Evolutionary conservation across 306 rosid species (phyloP).

Genomic region (Dryas alaskensis): DNA sequence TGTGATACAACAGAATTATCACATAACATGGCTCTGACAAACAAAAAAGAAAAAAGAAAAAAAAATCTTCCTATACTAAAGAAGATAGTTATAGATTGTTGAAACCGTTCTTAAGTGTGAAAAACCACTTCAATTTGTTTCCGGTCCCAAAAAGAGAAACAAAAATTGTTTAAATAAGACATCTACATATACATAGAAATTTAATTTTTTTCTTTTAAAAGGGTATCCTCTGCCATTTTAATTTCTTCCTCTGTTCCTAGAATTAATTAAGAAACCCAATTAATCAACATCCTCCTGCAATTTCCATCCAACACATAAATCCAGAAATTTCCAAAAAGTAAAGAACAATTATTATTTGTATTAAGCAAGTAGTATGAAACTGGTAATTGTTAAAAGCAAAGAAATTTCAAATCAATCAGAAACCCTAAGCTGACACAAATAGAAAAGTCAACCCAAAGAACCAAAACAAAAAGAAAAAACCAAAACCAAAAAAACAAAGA

Average conservation of each 20-base stretch:
- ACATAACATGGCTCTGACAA: not conserved
- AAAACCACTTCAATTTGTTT: not conserved
- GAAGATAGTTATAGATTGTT: too few species aligned
- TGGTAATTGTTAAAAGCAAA: not conserved
- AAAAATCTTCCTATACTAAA: not conserved
- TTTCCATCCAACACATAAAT: not conserved
- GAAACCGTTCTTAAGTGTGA: too few species aligned
- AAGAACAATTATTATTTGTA: not conserved
- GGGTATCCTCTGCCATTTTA: not conserved
- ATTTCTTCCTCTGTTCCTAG: not conserved
- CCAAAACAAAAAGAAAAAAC: not conserved
- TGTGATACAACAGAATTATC: not conserved
- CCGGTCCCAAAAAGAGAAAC: not conserved
- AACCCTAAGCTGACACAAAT: conserved; percentile 15
- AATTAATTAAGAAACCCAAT: not conserved
- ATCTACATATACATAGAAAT: not conserved
- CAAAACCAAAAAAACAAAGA: conserved; percentile 14
- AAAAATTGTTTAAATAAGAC: not conserved
- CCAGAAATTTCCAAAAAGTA: not conserved
- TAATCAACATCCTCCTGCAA: not conserved
- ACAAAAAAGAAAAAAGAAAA: not conserved
- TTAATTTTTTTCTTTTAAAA: not conserved
- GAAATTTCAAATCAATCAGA: conserved; percentile 19
- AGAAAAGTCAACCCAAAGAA: conserved; percentile 32
- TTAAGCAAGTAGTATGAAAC: not conserved